phyloP scores from a whole-genome alignment of 2,329 filamentous ascomycete genomes.

The Apiospora hydei region DNA sequence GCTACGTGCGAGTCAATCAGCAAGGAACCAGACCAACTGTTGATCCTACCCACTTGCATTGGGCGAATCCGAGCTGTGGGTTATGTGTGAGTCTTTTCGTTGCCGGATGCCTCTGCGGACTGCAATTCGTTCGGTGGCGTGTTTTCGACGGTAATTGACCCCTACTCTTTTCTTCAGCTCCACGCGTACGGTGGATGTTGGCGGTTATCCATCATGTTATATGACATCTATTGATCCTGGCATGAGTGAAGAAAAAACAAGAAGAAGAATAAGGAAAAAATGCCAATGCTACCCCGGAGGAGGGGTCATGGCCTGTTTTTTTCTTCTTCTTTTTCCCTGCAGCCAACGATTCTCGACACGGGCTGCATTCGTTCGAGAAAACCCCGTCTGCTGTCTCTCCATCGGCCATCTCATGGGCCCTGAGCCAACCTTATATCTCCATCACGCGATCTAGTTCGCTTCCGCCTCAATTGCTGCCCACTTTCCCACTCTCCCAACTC shows the following conservation, averaged over 20 bases:
- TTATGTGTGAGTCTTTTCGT: constrained; percentile 16
- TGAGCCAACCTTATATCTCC: constrained; percentile 20
- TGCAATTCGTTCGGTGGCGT: constrained; percentile 13
- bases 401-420: neutral
- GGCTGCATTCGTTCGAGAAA: constrained; percentile 12
- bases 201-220: constrained; percentile 20
- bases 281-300: neutral
- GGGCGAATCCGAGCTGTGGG: neutral
- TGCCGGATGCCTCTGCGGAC: neutral
- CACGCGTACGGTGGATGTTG: constrained; percentile 17
- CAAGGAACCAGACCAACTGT: neutral
- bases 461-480: neutral
- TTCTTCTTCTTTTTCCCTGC: neutral
- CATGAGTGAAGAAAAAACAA: constrained; percentile 8
- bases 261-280: neutral
- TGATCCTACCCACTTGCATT: constrained; percentile 8
- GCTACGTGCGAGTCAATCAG: constrained; percentile 9
- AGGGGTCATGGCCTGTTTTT: neutral
- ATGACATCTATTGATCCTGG: constrained; percentile 1
- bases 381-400: neutral
- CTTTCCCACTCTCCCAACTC: constrained; percentile 14
- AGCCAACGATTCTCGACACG: constrained; percentile 14
- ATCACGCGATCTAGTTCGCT: constrained; percentile 1
- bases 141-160: neutral
- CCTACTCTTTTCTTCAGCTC: neutral